These are phyloP conservation scores for Trichoderma oligosporum DNA, from an alignment of 2,329 filamentous ascomycete genomes.

Conservation along the genomic window DNA sequence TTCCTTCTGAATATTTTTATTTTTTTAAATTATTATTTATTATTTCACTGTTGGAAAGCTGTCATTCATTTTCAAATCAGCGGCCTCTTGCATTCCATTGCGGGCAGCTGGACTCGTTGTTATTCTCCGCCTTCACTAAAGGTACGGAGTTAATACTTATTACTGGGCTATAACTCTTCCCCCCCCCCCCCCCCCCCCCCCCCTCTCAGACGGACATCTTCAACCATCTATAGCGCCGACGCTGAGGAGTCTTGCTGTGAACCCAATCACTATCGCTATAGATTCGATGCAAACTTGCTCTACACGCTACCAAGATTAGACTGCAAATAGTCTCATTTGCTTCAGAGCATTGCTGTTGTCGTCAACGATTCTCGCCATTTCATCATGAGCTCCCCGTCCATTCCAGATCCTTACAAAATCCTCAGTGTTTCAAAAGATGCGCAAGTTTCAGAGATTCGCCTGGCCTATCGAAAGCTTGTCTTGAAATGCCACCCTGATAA, in stretches of 20 bases:
- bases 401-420: conserved; percentile 73
- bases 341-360: background rate
- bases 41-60: conserved; percentile 11
- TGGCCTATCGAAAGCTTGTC: conserved; percentile 78
- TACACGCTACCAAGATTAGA: background rate
- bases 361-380: conserved; percentile 10
- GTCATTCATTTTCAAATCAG: conserved; percentile 17
- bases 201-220: background rate
- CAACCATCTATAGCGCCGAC: background rate
- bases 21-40: too few relatives aligned
- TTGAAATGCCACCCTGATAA: conserved; percentile 91
- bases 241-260: background rate
- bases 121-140: background rate
- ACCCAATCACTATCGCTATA: conserved; percentile 7
- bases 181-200: background rate
- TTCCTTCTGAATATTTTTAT: conserved; percentile 10
- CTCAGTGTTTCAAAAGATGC: conserved; percentile 73
- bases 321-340: conserved; percentile 15
- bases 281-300: conserved; percentile 17
- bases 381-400: conserved; percentile 45
- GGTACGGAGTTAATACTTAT: too few relatives aligned
- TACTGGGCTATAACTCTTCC: background rate
- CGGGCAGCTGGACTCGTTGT: background rate
- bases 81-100: conserved; percentile 14
- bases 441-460: conserved; percentile 66